phyloP scores from a whole-genome alignment of 1,284 basidiomycete species.

The Sporisorium scitamineum region DNA sequence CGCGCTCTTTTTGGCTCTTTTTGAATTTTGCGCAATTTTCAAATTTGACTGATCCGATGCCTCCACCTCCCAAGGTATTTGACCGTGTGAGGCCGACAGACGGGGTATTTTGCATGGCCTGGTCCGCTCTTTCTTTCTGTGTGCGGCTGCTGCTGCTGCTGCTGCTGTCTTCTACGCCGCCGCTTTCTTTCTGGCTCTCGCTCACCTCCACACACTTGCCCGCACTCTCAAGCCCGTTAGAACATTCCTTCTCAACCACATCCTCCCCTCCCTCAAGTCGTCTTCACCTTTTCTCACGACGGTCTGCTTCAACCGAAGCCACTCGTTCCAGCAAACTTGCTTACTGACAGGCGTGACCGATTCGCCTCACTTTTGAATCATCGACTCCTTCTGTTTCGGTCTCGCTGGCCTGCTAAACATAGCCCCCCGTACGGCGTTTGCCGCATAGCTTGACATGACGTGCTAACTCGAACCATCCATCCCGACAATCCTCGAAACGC shows the following conservation, averaged over 20 bases:
- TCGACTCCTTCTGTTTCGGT: not conserved
- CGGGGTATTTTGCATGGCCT: not conserved
- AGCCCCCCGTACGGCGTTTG: not conserved
- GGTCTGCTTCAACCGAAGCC: not conserved
- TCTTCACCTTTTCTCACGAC: not conserved
- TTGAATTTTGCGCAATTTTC: not conserved
- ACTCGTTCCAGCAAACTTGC: not conserved
- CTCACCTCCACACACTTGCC: constrained; percentile 38
- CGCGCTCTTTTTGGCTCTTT: not conserved
- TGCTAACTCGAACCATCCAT: not conserved
- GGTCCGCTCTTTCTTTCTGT: not conserved
- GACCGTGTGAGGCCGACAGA: constrained; percentile 6
- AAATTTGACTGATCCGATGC: constrained; percentile 24
- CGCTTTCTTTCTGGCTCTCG: constrained; percentile 3
- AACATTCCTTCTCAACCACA: constrained; percentile 33
- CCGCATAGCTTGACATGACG: not conserved
- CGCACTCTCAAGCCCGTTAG: not conserved
- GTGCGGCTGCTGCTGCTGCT: constrained; percentile 5
- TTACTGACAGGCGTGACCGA: not conserved
- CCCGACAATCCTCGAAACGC: not conserved
- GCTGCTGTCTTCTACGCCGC: constrained; percentile 13
- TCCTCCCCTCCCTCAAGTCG: not conserved
- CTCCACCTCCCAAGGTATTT: constrained; percentile 19
- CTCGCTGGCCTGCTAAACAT: not conserved
- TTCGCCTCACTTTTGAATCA: constrained; percentile 1